phyloP scores from a whole-genome alignment of 257 asterid genomes.

The Solanum peruvianum region DNA sequence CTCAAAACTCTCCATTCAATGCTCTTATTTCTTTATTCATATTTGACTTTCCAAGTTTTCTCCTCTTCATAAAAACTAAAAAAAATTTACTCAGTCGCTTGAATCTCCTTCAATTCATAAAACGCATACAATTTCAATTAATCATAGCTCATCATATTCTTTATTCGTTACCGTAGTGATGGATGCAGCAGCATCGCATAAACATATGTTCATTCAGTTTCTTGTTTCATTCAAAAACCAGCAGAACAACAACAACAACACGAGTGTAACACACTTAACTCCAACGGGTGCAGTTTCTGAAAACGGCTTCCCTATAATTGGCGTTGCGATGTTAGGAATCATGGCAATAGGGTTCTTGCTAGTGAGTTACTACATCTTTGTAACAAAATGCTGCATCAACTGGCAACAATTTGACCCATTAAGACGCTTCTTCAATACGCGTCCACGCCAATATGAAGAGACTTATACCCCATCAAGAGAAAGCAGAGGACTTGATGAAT shows the following conservation, averaged over 20 bases:
- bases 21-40: neutral
- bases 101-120: neutral
- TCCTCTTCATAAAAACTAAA: conserved; percentile 2
- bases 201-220: conserved; percentile 2
- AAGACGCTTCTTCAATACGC: conserved; percentile 32
- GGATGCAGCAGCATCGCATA: conserved; percentile 12
- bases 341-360: conserved; percentile 49
- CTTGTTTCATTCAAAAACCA: conserved; percentile 23
- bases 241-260: neutral
- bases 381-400: conserved; percentile 59
- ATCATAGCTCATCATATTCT: neutral
- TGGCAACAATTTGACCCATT: conserved; percentile 60
- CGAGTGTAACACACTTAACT: conserved; percentile 1
- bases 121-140: neutral
- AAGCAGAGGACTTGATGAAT: conserved; percentile 58
- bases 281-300: conserved; percentile 20
- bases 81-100: neutral
- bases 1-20: conserved; percentile 19
- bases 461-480: conserved; percentile 48
- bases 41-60: conserved; percentile 18
- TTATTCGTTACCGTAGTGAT: neutral
- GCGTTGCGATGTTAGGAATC: conserved; percentile 55
- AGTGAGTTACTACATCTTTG: conserved; percentile 57
- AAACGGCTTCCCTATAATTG: conserved; percentile 62
- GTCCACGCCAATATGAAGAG: conserved; percentile 12